phyloP scores from a whole-genome alignment of 805 yeast species.

The Zygosaccharomyces bailii region DNA sequence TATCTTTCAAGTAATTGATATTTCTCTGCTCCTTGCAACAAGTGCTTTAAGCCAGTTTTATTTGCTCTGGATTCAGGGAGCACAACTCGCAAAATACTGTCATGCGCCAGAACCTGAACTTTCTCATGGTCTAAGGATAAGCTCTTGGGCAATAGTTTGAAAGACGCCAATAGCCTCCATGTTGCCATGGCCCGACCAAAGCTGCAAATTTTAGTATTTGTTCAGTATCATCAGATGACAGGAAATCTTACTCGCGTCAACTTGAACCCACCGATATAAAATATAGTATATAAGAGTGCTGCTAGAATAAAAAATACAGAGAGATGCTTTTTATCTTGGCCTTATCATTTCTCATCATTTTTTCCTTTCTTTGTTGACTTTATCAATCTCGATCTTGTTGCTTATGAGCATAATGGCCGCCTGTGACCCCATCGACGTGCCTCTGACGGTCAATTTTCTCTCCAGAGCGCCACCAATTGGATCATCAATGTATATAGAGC shows the following conservation, averaged over 20 bases:
- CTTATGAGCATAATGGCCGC: slow-evolving; percentile 69
- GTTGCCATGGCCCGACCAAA: slow-evolving; percentile 10
- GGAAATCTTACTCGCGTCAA: slow-evolving; percentile 1
- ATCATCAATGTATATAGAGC: slow-evolving; percentile 67
- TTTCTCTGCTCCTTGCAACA: neutral
- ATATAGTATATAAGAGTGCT: neutral
- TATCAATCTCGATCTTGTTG: slow-evolving; percentile 66
- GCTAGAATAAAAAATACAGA: neutral
- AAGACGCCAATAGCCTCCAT: slow-evolving; percentile 14
- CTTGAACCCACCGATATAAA: slow-evolving; percentile 5
- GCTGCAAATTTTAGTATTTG: neutral
- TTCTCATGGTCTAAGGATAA: slow-evolving; percentile 8
- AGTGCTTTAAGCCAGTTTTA: slow-evolving; percentile 2
- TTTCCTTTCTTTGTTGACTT: slow-evolving; percentile 40
- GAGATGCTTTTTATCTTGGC: neutral
- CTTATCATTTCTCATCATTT: slow-evolving; percentile 3
- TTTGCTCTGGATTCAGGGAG: slow-evolving; percentile 5
- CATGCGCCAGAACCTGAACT: slow-evolving; percentile 9
- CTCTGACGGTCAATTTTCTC: slow-evolving; percentile 64
- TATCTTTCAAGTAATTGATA: slow-evolving; percentile 23
- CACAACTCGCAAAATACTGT: neutral
- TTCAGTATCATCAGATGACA: neutral
- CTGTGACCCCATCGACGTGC: slow-evolving; percentile 64
- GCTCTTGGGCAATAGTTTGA: slow-evolving; percentile 14
- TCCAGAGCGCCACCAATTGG: slow-evolving; percentile 52